Conservation (phyloP, 495 filamentous ascomycete genomes). For the Ramalina peruviana region DNA sequence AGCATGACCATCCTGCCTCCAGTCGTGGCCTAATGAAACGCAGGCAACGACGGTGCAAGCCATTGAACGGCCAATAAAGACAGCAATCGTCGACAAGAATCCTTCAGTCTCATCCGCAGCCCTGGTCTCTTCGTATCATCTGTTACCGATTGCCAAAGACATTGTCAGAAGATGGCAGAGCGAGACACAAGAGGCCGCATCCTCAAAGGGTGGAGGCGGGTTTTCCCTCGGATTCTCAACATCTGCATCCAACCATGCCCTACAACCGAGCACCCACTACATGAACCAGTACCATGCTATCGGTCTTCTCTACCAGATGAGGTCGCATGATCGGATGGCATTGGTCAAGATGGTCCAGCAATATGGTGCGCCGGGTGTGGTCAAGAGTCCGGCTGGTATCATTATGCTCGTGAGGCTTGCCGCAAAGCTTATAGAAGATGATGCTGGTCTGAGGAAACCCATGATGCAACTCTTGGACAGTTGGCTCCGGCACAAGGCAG, state of each 20-base stretch:
- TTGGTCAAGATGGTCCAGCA: conserved; percentile 99
- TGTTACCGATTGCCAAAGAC: conserved; percentile 88
- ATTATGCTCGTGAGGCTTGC: conserved; percentile 87
- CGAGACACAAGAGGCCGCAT: conserved; percentile 94
- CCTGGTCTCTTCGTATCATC: conserved; percentile 94
- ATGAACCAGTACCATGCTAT: conserved; percentile 99
- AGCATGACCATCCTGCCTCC: conserved; percentile 17
- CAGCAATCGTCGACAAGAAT: conserved; percentile 97
- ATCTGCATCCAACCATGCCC: conserved; percentile 47
- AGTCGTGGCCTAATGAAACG: conserved; percentile 9
- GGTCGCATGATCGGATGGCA: conserved; percentile 92
- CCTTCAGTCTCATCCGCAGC: conserved; percentile 95
- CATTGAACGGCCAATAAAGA: conserved; percentile 97
- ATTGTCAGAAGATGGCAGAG: conserved; percentile 97
- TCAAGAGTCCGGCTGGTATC: conserved; percentile 87
- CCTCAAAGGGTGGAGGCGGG: conserved; percentile 71
- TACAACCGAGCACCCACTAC: conserved; percentile 61
- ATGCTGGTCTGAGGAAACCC: conserved; percentile 71
- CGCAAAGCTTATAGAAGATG: conserved; percentile 89
- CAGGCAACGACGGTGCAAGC: conserved; percentile 94
- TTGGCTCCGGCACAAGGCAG: conserved; percentile 95
- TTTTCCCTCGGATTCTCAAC: conserved; percentile 82
- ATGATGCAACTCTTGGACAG: conserved; percentile 94
- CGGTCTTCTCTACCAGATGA: conserved; percentile 95
- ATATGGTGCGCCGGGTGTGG: conserved; percentile 76